phyloP scores from a whole-genome alignment of 2,329 filamentous ascomycete genomes.

The Fusarium sp. region DNA sequence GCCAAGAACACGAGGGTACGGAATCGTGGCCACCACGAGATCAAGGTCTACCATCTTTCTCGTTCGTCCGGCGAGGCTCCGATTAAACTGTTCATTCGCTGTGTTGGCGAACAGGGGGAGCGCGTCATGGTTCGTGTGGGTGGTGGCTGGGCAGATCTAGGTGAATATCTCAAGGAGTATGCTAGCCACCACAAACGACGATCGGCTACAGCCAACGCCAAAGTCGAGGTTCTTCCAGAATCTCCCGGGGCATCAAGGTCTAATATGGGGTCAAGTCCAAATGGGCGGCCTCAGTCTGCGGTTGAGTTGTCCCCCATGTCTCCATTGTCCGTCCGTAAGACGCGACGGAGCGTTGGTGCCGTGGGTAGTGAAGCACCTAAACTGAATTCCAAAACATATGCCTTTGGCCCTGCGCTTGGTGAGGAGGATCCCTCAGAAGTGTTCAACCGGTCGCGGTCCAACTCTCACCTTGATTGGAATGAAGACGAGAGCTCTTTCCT shows the following conservation, averaged over 20 bases:
- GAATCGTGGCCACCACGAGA: conserved; percentile 70
- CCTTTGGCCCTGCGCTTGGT: conserved; percentile 42
- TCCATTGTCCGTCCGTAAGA: conserved; percentile 64
- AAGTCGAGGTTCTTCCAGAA: conserved; percentile 62
- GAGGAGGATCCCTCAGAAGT: conserved; percentile 55
- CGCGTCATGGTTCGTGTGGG: conserved; percentile 98
- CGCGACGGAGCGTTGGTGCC: conserved; percentile 56
- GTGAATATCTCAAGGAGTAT: conserved; percentile 93
- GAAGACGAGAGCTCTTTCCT: conserved; percentile 67
- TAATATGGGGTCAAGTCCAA: conserved; percentile 51
- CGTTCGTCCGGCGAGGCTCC: conserved; percentile 84
- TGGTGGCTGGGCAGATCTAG: conserved; percentile 96
- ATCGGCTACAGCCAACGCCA: conserved; percentile 57
- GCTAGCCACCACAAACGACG: conserved; percentile 89
- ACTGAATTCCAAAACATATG: conserved; percentile 54
- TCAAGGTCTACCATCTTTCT: conserved; percentile 91
- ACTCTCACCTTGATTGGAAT: conserved; percentile 63
- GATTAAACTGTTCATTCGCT: conserved; percentile 92
- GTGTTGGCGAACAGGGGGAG: conserved; percentile 88
- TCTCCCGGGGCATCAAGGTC: conserved; percentile 40
- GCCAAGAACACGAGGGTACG: conserved; percentile 61
- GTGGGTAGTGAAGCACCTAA: conserved; percentile 43
- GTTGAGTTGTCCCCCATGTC: conserved; percentile 52
- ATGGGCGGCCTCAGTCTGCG: conserved; percentile 52
- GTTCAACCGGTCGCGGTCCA: conserved; percentile 58